Evolutionary conservation across 352 stramenopile species (phyloP), one percentile per base, ranked within the genome.

Genomic region (Plasmopara viticola): DNA sequence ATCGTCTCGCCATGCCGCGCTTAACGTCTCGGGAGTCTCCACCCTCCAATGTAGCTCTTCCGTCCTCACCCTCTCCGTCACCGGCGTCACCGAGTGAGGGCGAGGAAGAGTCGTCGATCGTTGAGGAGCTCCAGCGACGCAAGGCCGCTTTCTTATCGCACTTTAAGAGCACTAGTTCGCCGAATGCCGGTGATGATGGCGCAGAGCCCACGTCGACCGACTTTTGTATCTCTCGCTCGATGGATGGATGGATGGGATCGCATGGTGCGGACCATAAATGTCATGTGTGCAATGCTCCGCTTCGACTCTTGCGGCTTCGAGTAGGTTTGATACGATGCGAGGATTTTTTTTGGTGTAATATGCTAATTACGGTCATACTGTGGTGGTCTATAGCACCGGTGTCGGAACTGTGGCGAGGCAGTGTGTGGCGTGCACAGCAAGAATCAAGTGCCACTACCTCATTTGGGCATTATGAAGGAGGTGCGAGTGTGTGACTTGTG

Each of bases 351-450:
- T 35, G 50, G 30, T 34, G 40, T 41, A 55, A 25, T n/a, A n/a
- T n/a, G n/a, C n/a, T n/a, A n/a, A n/a, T n/a, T n/a, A n/a, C n/a
- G n/a, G n/a, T n/a, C n/a, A n/a, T n/a, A n/a, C n/a, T n/a, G 35
- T 31, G 20, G 31, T 35, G 48, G 40, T 48, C 8, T 46, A 30
- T 38, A 86, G 69, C 78, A 87, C 54, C 74, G 73, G 41, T 89
- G 75, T 48, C 64, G 74, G 30, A 89, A 89, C 38, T 89, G 78
- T 38, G 66, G 66, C 9, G 51, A 72, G n/a, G 61, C 75, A 5
- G 78, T 89, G 14, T 89, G 78, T 37, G 71, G 76, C 40, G 77
- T 86, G 28, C 78, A 89, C 58, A 89, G 78, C 46, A 85, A 80
- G 52, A 87, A 89, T 60, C 78, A 89, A 55, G 72, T 89, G 34